Base-by-base conservation (phyloP, 495 filamentous ascomycete genomes). In the Hyaloscypha bicolor region DNA sequence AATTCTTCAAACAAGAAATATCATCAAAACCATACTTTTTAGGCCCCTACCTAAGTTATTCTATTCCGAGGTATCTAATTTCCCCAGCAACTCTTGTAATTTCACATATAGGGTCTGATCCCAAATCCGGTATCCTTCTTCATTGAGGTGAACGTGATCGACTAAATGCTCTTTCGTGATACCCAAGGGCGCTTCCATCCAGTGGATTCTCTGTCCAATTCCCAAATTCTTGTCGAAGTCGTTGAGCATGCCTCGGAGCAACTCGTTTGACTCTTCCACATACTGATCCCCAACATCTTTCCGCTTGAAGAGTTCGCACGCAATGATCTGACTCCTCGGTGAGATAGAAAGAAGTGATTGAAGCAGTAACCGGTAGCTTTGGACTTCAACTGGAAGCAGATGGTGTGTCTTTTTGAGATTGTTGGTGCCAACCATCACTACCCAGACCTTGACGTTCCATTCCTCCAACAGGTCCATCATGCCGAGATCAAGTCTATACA, bases 341-440 rank as follows among this genome's bases (percentile, higher is more conserved):
- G 60, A 22, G 16, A 32, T 63, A 5, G 1, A n/a, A 14, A 79
- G 66, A 52, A 77, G 31, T 6, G 59, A 32, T 56, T 75, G n/a
- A 64, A 82, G 25, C 53, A 79, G 0, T 63, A 55, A 4, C 39
- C 68, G 37, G 25, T 70, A 29, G 42, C 71, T 62, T 12, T 70
- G 21, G 30, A 59, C 30, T 66, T 79, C 72, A 6, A 0, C 11
- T 14, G 64, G 61, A 2, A 67, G 72, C 12, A 80, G 75, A 22
- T 79, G 79, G 45, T 78, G 76, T 65, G 66, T 81, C 0, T 70
- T 73, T 30, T 67, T 70, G 62, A 79, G 65, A 25, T 82, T 62
- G 72, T 80, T 67, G 62, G 74, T 65, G 37, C 77, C 61, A 52
- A 71, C 42, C 64, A 81, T 73, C 29, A 72, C 64, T 69, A 79